Evolutionary conservation across 2,329 filamentous ascomycete species (phyloP).

Genomic region (Exophiala sp.): DNA sequence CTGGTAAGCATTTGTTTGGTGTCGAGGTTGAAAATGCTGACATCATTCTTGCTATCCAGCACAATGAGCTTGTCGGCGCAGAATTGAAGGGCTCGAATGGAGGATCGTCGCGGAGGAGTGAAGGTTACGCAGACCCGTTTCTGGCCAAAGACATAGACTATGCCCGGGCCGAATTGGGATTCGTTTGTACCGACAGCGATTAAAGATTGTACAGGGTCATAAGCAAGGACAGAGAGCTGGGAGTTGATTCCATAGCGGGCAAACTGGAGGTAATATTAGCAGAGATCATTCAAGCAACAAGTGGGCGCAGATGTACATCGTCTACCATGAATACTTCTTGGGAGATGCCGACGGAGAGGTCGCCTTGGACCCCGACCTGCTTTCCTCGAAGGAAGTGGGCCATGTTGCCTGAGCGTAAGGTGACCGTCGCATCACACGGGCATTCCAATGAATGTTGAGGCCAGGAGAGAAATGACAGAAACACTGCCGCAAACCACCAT

Average conservation of each 20-base stretch:
- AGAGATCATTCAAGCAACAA: conserved; percentile 21
- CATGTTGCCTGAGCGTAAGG: conserved; percentile 49
- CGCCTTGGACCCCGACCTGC: conserved; percentile 86
- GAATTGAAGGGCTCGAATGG: conserved; percentile 74
- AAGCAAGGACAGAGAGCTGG: conserved; percentile 69
- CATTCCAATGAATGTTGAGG: too few relatives aligned
- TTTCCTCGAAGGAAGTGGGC: conserved; percentile 83
- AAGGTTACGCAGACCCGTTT: conserved; percentile 72
- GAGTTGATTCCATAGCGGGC: conserved; percentile 76
- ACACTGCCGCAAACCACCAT: too few relatives aligned
- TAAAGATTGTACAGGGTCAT: conserved; percentile 89
- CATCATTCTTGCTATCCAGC: conserved; percentile 77
- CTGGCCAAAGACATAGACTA: conserved; percentile 85
- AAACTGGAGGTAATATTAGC: conserved; percentile 40
- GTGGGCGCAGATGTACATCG: conserved; percentile 52
- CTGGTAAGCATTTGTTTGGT: conserved; percentile 60
- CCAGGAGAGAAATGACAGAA: too few relatives aligned
- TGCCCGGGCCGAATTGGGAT: conserved; percentile 75
- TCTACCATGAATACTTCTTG: conserved; percentile 76
- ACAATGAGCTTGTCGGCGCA: conserved; percentile 78
- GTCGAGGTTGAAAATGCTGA: conserved; percentile 75
- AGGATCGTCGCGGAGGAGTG: conserved; percentile 63
- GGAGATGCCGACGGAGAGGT: conserved; percentile 75
- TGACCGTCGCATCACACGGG: conserved; percentile 6
- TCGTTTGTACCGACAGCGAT: conserved; percentile 87